Base-by-base conservation (phyloP, 306 rosid genomes). In the Rosa chinensis region DNA sequence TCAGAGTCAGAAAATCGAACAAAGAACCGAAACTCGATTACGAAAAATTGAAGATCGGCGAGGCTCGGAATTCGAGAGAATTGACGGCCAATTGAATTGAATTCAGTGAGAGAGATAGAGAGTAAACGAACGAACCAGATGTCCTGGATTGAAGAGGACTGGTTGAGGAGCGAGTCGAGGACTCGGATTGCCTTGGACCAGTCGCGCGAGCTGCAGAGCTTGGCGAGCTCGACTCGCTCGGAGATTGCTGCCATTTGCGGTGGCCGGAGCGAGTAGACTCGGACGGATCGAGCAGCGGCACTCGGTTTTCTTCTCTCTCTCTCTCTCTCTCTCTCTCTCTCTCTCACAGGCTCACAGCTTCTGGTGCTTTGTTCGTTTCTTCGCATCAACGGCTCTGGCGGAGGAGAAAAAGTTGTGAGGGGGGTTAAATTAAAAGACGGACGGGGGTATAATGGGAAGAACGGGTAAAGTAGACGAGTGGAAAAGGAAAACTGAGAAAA, bases 181-280 rank as follows among this genome's bases (percentile, higher is more conserved):
- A 92, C 82, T 82, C 97, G 88, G 82, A 94, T 92, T 74, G 98
- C 98, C 75, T 90, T 94, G 88, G 97, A 90, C 98, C 97, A 94
- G 84, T 94, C 93, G 81, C 86, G 90, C 39, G 91, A 89, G 89
- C 87, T 82, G 72, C 97, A 94, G 63, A 88, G 93, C 85, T 82
- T 89, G 79, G 97, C 94, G 4, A 94, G 88, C 83, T 94, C 90
- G 44, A 78, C 86, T 67, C 98, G 85, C 87, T 90, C 91, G 45
- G 94, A 87, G 87, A 77, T 50, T 32, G 86, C 78, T 55, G 88
- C 86, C 97, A 92, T 92, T 75, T 73, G 68, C 64, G 79, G 77
- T 59, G 61, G 40, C 76, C 63, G 74, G 81, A 45, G 50, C 49
- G 77, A 72, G 80, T 58, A 55, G 70, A 72, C 67, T 86, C 74